Percentiles rank a stretch among this genome's conserved stretches.
These are phyloP conservation scores for Penicillium sp. DNA, from an alignment of 2,329 filamentous ascomycete species.

Conservation along the genomic window DNA sequence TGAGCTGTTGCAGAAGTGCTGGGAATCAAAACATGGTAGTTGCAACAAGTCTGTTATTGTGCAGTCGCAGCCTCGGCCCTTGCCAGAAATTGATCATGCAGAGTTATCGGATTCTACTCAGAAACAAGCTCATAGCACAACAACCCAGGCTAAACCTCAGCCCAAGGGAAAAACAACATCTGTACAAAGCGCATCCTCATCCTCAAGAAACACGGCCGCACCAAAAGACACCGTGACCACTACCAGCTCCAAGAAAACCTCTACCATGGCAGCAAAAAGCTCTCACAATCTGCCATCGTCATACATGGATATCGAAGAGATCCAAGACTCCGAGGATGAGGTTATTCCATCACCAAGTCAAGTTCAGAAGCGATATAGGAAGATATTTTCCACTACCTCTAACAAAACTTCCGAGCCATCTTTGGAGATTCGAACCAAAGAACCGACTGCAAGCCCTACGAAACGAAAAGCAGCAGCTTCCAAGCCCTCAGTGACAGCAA, in stretches of 20 bases:
- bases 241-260: not conserved
- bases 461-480: slow-evolving; percentile 16
- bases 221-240: slow-evolving; percentile 1
- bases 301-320: slow-evolving; percentile 39
- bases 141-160: not conserved
- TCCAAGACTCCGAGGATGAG: slow-evolving; percentile 45
- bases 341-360: slow-evolving; percentile 33
- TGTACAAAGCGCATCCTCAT: slow-evolving; percentile 6
- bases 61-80: slow-evolving; percentile 12
- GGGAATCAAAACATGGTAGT: slow-evolving; percentile 61
- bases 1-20: slow-evolving; percentile 70
- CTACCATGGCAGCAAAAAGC: not conserved
- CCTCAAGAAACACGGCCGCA: not conserved
- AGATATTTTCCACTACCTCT: slow-evolving; percentile 8
- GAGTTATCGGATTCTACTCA: not conserved
- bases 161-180: slow-evolving; percentile 11
- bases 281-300: slow-evolving; percentile 12
- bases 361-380: slow-evolving; percentile 24
- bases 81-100: not conserved
- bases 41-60: slow-evolving; percentile 27
- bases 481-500: slow-evolving; percentile 12
- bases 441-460: slow-evolving; percentile 10
- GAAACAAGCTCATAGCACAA: not conserved
- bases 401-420: slow-evolving; percentile 4
- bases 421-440: slow-evolving; percentile 19